Evolutionary conservation across 768 basidiomycete genomes (phyloP).

Genomic region (Naganishia onofrii): DNA sequence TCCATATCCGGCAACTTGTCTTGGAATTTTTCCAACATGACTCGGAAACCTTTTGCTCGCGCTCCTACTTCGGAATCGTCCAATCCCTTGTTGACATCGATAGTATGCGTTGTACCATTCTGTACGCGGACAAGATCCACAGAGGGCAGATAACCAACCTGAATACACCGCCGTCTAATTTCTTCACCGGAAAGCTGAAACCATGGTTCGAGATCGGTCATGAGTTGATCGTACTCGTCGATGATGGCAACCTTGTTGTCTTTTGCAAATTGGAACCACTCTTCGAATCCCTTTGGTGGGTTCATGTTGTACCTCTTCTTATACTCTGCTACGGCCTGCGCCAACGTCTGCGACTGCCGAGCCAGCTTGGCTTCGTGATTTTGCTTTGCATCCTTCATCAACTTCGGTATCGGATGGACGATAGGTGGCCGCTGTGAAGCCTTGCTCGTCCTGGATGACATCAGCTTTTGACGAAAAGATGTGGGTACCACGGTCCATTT

Average conservation of each 20-base stretch:
- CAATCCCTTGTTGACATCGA: conserved; percentile 63
- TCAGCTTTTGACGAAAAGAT: conserved; percentile 46
- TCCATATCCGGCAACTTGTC: conserved; percentile 84
- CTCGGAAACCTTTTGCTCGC: conserved; percentile 71
- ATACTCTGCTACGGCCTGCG: conserved; percentile 50
- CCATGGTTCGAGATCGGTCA: conserved; percentile 78
- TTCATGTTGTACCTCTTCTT: conserved; percentile 42
- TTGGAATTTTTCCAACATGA: conserved; percentile 71
- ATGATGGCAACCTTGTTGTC: conserved; percentile 71
- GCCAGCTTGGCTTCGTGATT: conserved; percentile 45
- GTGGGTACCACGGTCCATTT: conserved; percentile 46
- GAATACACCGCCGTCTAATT: conserved; percentile 60
- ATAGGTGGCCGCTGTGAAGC: conserved; percentile 43
- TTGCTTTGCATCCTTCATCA: conserved; percentile 49
- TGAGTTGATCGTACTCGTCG: conserved; percentile 80
- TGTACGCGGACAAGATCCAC: conserved; percentile 81
- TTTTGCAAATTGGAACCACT: conserved; percentile 65
- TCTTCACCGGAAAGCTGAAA: conserved; percentile 72
- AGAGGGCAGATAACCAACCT: conserved; percentile 76
- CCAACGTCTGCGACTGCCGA: conserved; percentile 46
- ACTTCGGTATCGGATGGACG: conserved; percentile 51
- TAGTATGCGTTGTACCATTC: conserved; percentile 62
- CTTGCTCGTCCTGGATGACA: conserved; percentile 39
- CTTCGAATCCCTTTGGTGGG: conserved; percentile 51
- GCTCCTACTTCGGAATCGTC: conserved; percentile 70